phyloP scores from a whole-genome alignment of 1,284 basidiomycete species.

The Marasmius tenuissimus region DNA sequence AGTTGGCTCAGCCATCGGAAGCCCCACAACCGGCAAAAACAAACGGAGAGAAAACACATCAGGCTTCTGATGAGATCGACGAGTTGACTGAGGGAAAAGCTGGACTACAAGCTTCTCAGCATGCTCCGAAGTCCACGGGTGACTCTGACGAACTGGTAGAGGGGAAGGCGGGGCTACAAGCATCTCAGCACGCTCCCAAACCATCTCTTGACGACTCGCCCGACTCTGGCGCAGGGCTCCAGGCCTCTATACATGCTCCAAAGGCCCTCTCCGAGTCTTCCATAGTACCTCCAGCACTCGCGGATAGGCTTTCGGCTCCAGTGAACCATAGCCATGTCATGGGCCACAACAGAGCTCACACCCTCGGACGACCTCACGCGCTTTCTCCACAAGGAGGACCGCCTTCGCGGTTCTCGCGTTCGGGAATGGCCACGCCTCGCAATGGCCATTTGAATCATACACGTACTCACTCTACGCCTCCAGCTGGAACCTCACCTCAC shows the following conservation, averaged over 20 bases:
- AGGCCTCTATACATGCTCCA: conserved; percentile 52
- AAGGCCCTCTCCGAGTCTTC: conserved; percentile 28
- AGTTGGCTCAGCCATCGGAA: no score
- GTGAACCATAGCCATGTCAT: conserved; percentile 29
- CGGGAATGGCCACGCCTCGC: conserved; percentile 38
- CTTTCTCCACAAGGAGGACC: conserved; percentile 25
- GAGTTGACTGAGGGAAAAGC: not conserved
- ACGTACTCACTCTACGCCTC: conserved; percentile 68
- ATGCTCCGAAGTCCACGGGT: not conserved
- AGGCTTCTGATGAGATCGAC: not conserved
- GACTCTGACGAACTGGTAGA: not conserved
- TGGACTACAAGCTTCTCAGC: not conserved
- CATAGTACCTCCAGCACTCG: conserved; percentile 33
- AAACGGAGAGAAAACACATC: not conserved
- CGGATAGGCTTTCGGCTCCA: conserved; percentile 24
- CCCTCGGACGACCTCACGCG: conserved; percentile 40
- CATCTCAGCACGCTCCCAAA: not conserved
- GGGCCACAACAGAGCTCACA: conserved; percentile 52
- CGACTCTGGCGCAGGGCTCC: conserved; percentile 21
- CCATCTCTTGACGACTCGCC: conserved; percentile 3
- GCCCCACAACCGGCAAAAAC: not conserved
- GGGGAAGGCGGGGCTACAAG: no score
- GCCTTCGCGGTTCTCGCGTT: conserved; percentile 34
- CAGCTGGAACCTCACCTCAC: conserved; percentile 30
- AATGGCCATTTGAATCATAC: conserved; percentile 39